These are phyloP conservation scores for Malassezia globosa DNA, from an alignment of 1,284 basidiomycete species.

Conservation along the genomic window DNA sequence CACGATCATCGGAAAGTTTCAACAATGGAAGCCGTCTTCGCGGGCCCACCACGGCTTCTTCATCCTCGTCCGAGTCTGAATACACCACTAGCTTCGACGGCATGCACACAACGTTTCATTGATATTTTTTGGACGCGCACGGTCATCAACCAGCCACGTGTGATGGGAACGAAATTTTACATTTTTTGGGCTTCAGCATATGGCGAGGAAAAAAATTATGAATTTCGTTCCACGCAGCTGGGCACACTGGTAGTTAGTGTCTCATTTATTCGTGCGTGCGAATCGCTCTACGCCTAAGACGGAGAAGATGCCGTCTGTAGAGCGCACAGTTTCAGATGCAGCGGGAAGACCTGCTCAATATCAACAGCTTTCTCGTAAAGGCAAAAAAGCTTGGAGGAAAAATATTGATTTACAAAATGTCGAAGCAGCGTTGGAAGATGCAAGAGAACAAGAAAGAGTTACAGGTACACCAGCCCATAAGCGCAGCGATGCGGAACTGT, in stretches of 20 bases:
- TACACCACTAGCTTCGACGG: conserved; percentile 4
- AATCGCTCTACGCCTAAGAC: no score
- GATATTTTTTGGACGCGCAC: conserved; percentile 14
- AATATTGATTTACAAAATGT: conserved; percentile 50
- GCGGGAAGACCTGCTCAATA: conserved; percentile 33
- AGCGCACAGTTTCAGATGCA: background rate
- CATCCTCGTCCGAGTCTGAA: conserved; percentile 16
- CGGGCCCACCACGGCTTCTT: background rate
- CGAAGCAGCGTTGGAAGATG: conserved; percentile 30
- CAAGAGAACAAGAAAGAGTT: conserved; percentile 21
- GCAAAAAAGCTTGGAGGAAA: conserved; percentile 84
- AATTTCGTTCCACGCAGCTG: no score
- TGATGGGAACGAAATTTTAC: background rate
- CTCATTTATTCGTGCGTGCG: no score
- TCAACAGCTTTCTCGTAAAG: conserved; percentile 67
- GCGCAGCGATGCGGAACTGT: conserved; percentile 15
- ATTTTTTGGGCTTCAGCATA: background rate
- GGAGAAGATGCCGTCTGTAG: no score
- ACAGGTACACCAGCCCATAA: conserved; percentile 9
- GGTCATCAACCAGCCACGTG: conserved; percentile 14
- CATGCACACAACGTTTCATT: background rate
- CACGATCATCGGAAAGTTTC: background rate
- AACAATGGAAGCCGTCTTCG: conserved; percentile 1
- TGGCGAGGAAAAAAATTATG: no score
- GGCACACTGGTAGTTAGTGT: no score